Conservation (phyloP, 148 eudicot species). For the Spergularia bocconei region DNA sequence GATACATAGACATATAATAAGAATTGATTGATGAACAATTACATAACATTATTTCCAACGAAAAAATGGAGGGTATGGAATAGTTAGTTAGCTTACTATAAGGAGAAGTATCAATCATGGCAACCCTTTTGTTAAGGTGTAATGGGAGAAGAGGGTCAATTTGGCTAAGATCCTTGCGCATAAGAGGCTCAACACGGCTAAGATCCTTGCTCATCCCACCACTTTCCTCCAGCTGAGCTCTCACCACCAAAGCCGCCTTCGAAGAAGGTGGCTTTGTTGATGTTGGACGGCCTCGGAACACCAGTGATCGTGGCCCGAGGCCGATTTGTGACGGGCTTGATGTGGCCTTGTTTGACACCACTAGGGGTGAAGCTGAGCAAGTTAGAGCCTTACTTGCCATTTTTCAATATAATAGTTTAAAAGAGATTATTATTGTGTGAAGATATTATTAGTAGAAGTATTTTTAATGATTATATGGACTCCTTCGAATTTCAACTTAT, state of each 20-base stretch:
- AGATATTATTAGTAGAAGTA: background rate
- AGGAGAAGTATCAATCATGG: constrained; percentile 15
- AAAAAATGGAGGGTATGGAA: no score
- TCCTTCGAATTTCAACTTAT: constrained; percentile 5
- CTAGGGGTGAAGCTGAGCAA: background rate
- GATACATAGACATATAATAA: no score
- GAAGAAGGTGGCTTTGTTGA: background rate
- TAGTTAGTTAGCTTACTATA: constrained; percentile 1
- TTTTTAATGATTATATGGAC: background rate
- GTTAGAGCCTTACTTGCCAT: constrained; percentile 25
- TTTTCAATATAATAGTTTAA: background rate
- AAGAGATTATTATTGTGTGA: background rate
- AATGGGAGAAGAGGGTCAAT: background rate
- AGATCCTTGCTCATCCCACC: constrained; percentile 26
- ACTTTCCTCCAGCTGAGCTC: constrained; percentile 36
- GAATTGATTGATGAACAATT: no score
- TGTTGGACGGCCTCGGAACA: constrained; percentile 13
- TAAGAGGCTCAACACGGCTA: constrained; percentile 11
- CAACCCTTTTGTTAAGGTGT: constrained; percentile 12
- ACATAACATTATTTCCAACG: no score
- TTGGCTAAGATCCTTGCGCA: background rate
- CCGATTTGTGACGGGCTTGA: background rate
- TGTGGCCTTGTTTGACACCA: constrained; percentile 11
- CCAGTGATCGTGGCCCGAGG: constrained; percentile 28
- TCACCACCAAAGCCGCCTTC: constrained; percentile 19